Conservation (phyloP, 306 rosid species). For the Luffa acutangula region DNA sequence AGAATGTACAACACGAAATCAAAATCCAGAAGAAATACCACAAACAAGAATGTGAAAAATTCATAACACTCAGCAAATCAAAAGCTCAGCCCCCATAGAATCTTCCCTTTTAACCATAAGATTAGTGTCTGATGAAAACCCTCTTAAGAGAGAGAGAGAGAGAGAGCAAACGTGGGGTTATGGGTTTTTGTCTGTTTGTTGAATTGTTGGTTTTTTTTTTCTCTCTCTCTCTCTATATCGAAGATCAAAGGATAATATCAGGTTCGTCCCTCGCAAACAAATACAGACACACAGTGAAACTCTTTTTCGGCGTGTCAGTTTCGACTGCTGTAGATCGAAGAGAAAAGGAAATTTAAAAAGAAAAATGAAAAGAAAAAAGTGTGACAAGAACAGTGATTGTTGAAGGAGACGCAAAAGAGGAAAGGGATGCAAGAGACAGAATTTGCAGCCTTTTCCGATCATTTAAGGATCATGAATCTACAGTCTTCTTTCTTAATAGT, state of each 20-base stretch:
- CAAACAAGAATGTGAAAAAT: not conserved
- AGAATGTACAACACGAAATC: not conserved
- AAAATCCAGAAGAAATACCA: not conserved
- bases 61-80: not conserved
- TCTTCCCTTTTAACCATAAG: not conserved
- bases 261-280: not conserved
- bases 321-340: not conserved
- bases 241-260: not conserved
- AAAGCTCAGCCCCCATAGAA: not conserved
- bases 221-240: not conserved
- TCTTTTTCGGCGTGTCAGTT: constrained; percentile 5
- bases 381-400: not conserved
- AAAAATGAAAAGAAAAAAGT: not conserved
- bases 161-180: not conserved
- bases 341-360: not conserved
- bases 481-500: not conserved
- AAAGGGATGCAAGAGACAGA: not conserved
- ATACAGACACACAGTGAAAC: not conserved
- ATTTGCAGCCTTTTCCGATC: not conserved
- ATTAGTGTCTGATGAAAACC: not conserved
- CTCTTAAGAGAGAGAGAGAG: not conserved
- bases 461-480: not conserved
- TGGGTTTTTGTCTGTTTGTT: not conserved
- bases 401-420: constrained; percentile 1
- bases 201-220: not conserved